Evolutionary conservation across 1,284 basidiomycete genomes (phyloP).

Genomic region (Malassezia pachydermatis): DNA sequence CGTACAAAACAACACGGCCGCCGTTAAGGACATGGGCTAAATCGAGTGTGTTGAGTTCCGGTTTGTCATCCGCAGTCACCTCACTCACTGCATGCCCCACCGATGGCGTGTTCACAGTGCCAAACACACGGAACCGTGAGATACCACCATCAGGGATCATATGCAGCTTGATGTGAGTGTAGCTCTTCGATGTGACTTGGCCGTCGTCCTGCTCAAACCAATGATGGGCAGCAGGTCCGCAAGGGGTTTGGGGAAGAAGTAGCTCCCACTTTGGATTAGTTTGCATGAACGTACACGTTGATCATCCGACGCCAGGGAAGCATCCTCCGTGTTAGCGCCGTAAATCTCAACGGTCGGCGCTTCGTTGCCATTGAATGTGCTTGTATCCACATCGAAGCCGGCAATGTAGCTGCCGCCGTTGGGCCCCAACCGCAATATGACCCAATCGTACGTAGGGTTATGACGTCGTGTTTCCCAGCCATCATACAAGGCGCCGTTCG

Average conservation of each 20-base stretch:
- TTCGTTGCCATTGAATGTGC: conserved; percentile 94
- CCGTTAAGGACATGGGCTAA: conserved; percentile 83
- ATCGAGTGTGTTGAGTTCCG: conserved; percentile 55
- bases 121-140: conserved; percentile 49
- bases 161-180: conserved; percentile 78
- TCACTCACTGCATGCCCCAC: conserved; percentile 47
- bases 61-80: conserved; percentile 41
- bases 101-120: conserved; percentile 31
- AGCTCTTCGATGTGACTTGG: conserved; percentile 48
- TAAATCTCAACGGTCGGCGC: conserved; percentile 35
- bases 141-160: conserved; percentile 92
- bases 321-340: conserved; percentile 25
- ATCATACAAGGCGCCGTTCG: conserved; percentile 84
- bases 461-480: conserved; percentile 91
- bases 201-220: conserved; percentile 56
- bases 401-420: conserved; percentile 57
- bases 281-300: background rate
- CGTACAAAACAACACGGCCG: conserved; percentile 61
- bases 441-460: conserved; percentile 84
- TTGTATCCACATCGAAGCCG: conserved; percentile 92
- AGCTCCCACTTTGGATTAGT: conserved; percentile 24
- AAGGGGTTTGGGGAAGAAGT: conserved; percentile 32
- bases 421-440: conserved; percentile 75
- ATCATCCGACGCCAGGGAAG: background rate
- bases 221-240: conserved; percentile 71